phyloP scores from a whole-genome alignment of 139 green algal genomes.

The Chlamydomonas schloesseri region DNA sequence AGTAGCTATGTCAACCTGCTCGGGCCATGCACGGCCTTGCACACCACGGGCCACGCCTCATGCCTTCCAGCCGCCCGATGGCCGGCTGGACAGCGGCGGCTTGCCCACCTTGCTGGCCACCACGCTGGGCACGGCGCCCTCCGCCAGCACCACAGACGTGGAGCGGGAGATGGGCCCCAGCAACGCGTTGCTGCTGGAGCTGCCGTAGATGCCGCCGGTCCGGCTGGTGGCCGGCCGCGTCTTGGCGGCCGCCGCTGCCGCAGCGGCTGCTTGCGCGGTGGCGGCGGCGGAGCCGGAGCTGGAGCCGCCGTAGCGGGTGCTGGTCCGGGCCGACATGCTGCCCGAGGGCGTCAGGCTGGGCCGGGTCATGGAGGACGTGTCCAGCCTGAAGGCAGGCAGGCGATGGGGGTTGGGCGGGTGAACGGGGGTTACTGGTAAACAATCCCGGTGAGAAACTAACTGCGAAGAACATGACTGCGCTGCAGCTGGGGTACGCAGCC shows the following conservation, averaged over 20 bases:
- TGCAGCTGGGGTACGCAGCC: no score
- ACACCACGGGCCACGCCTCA: no score
- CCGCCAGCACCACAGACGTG: neutral
- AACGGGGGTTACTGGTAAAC: no score
- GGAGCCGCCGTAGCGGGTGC: neutral
- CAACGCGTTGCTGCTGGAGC: neutral
- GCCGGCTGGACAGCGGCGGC: constrained; percentile 22
- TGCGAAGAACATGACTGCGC: no score
- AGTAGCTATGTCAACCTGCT: no score
- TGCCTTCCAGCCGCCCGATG: neutral
- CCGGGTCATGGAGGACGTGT: neutral
- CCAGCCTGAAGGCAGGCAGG: neutral
- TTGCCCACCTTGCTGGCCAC: neutral
- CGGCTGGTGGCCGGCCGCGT: constrained; percentile 5
- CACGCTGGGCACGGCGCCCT: neutral
- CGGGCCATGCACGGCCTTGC: no score
- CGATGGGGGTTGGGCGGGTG: neutral
- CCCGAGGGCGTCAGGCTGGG: neutral
- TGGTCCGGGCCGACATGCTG: constrained; percentile 12
- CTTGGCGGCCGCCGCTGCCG: no score
- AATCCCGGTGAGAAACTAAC: no score
- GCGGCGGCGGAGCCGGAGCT: neutral
- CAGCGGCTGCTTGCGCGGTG: neutral
- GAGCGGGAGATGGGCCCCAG: neutral
- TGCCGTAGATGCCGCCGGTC: constrained; percentile 6